These are phyloP conservation scores for Pseudopithomyces chartarum DNA, from an alignment of 2,329 filamentous ascomycete genomes.

Conservation along the genomic window DNA sequence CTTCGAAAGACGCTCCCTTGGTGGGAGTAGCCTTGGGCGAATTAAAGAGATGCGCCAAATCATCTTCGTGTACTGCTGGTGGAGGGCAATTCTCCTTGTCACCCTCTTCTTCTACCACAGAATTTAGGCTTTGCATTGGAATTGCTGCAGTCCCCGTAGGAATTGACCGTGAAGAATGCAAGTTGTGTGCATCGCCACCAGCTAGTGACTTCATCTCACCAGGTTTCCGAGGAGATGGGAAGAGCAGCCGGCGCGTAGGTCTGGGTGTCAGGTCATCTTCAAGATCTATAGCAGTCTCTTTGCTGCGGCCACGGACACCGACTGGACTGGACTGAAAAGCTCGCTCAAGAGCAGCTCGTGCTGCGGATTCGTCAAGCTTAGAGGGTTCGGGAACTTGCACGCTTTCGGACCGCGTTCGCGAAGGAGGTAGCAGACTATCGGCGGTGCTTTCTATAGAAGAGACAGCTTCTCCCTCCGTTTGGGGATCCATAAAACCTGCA, in stretches of 20 bases:
- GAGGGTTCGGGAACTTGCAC: conserved; percentile 11
- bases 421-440: conserved; percentile 19
- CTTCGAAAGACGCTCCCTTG: conserved; percentile 61
- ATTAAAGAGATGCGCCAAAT: conserved; percentile 70
- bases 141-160: conserved; percentile 25
- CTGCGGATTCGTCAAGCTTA: conserved; percentile 20
- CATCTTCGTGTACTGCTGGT: conserved; percentile 47
- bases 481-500: conserved; percentile 19
- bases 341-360: conserved; percentile 52
- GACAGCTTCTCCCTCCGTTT: conserved; percentile 9
- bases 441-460: conserved; percentile 15
- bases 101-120: conserved; percentile 30
- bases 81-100: conserved; percentile 65
- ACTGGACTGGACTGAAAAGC: conserved; percentile 67
- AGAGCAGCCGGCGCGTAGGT: conserved; percentile 72
- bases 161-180: conserved; percentile 5
- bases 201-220: conserved; percentile 66
- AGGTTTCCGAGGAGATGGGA: conserved; percentile 75
- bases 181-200: conserved; percentile 44
- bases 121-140: conserved; percentile 11
- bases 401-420: conserved; percentile 13
- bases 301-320: conserved; percentile 52
- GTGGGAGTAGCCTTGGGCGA: conserved; percentile 61
- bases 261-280: conserved; percentile 60
- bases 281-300: conserved; percentile 55